Base-by-base conservation (phyloP, 371 early-diverging fungal genomes). In the Funneliformis caledonium region DNA sequence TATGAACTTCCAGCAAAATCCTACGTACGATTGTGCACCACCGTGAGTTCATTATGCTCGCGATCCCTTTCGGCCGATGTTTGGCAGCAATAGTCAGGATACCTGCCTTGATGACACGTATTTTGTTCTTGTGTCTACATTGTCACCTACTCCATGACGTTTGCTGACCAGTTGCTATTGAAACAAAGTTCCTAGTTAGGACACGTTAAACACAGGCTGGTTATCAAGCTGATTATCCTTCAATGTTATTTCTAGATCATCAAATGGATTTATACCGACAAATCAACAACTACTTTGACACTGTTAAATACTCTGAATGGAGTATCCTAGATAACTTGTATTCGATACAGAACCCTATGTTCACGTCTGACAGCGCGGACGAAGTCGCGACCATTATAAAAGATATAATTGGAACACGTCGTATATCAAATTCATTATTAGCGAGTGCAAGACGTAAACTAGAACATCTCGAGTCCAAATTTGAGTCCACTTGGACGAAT, bases 101-200 rank as follows among this genome's bases (percentile, higher is more conserved):
- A 75, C 60, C 75, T 75, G 75, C 60, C 61, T 75, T 60, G 59
- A 31, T 75, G 75, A 61, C 75, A 75, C n/a, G 60, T 75, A 67
- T 67, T 67, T 67, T 62, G 67, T 47, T 52, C 72, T n/a, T 72
- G 75, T 75, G 42, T 75, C 42, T 42, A 59, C 75, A 75, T 75
- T 75, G 75, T 75, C 75, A 75, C 75, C 75, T 52, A 59, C 75
- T 75, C 74, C 74, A 50, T 48, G 56, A 10, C 74, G 74, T 52
- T 73, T 75, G 75, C 75, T 61, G 75, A 75, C 75, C 75, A 75
- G 60, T 75, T 75, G 75, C 75, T 75, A 61, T 75, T 59, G 43
- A 75, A 75, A 59, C 75, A 75, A 73, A 75, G 75, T 75, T 61
- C 75, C 75, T 75, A 59, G 75, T 75, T 75, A 75, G 60, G 31